Base-by-base conservation (phyloP, 306 rosid species). In the Lathyrus sativus region DNA sequence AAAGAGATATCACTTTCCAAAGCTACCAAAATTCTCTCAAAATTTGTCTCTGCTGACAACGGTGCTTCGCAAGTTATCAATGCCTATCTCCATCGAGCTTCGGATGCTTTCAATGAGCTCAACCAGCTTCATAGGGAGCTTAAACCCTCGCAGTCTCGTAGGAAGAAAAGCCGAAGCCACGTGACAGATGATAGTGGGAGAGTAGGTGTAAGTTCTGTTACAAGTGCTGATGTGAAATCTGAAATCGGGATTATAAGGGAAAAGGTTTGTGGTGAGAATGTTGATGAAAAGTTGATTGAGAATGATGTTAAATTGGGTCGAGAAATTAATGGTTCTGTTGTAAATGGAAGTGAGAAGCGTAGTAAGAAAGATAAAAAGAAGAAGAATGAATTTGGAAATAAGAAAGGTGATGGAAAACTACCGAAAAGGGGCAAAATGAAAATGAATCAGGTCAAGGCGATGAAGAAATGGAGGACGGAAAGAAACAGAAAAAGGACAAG, bases 111-210 rank as follows among this genome's bases (percentile, higher is more conserved):
- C 35, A 15, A 56, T 0, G 83, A 78, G 65, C 75, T 82, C 44
- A 45, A 82, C n/a, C 66, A 78, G 29, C 60, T 82, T 9, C 85
- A 78, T 28, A 81, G 74, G 79, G 82, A 65, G 58, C 66, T 65
- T 11, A 48, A 65, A 35, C 35, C 60, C 1, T 28, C 66, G 1
- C 71, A 26, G 7, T 73, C 82, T 64, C 70, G 26, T 26, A 77
- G 62, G 60, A 67, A 70, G 77, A 76, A 29, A 12, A 4, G 18
- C 15, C 62, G 15, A 5, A 33, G 38, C 38, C 8, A 26, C 10
- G 6, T 10, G 13, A 26, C 38, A 6, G 17, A 56, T 74, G 70
- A 39, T 7, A 9, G 11, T 3, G 68, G 26, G 50, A 58, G 39
- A 57, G 19, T 35, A 39, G 59, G 43, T 15, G 75, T 37, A 9